Evolutionary conservation across 106 monocot genomes (phyloP), one percentile per base, ranked within the genome.

Genomic region (Platanthera guangdongensis): DNA sequence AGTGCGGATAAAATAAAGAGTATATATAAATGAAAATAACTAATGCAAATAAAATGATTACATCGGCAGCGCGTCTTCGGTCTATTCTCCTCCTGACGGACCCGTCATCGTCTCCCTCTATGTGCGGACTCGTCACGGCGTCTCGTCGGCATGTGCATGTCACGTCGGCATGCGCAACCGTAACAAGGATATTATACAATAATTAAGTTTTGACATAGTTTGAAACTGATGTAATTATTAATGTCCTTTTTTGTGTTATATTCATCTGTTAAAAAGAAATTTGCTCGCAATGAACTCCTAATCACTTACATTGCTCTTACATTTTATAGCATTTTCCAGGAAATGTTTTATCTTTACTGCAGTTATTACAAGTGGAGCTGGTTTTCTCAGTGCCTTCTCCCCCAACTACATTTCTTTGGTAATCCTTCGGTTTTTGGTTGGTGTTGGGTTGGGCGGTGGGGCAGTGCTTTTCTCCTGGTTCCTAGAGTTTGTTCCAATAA

Each of bases 391-490:
- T 77, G 77, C 87, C 3, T 83, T 90, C 68, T 71, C 85, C 16
- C 87, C 87, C 8, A 90, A 87, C 78, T 90, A 90, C 47, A 46
- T 76, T 6, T 81, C 53, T 76, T 68, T 90, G 19, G 53, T 90
- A 53, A 68, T 81, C 75, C 73, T 85, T 52, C 84, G 90, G 5
- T 90, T 85, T 75, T 6, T 87, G 8, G 90, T 85, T 77, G 87
- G 95, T 59, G 47, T 92, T 73, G 84, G 89, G 77, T 71, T 95
- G 79, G 95, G 95, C 51, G 92, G 89, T 59, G 95, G 83, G 4
- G 87, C 85, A 45, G 92, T 95, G 45, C 89, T 95, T 51, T 59
- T 84, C 22, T 83, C 95, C 74, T 95, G 95, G 95, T 95, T 92
- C 74, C 67, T 92, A 71, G 95, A 95, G 82, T 90, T 95, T 57